A percentile compares a stretch with the other conserved stretches of the same genome.
Conservation (phyloP, 495 filamentous ascomycete species). For the Aspergillus steynii region DNA sequence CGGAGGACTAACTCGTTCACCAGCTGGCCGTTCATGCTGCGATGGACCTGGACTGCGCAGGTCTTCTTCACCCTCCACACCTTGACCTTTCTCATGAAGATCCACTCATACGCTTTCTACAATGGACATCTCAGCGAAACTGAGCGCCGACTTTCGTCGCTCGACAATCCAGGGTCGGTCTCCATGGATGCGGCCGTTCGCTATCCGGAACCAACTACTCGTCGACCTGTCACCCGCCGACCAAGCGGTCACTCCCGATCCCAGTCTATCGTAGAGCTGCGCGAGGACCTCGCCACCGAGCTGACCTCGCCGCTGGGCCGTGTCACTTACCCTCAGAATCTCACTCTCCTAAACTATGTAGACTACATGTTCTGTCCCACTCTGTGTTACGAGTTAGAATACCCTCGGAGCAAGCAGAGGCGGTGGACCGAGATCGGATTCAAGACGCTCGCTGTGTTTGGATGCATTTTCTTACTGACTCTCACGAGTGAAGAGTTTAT, state of each 20-base stretch:
- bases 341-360: constrained; percentile 75
- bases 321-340: constrained; percentile 87
- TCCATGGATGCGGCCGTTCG: constrained; percentile 68
- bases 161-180: constrained; percentile 74
- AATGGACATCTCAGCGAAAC: constrained; percentile 93
- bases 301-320: constrained; percentile 85
- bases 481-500: constrained; percentile 95
- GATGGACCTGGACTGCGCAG: constrained; percentile 94
- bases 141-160: constrained; percentile 69
- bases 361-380: constrained; percentile 94
- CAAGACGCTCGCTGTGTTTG: constrained; percentile 89
- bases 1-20: constrained; percentile 22
- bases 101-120: constrained; percentile 98
- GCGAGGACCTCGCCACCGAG: constrained; percentile 87
- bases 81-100: constrained; percentile 92
- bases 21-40: constrained; percentile 80
- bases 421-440: constrained; percentile 81
- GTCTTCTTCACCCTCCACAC: constrained; percentile 93
- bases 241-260: constrained; percentile 33
- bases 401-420: constrained; percentile 73
- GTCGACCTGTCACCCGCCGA: constrained; percentile 33
- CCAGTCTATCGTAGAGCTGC: constrained; percentile 61
- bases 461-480: constrained; percentile 93
- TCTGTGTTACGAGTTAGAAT: constrained; percentile 96
- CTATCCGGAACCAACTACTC: constrained; percentile 65